Evolutionary conservation across 1,139 yeast genomes (phyloP), one percentile per base, ranked within the genome.

Genomic region (Candida tunisiensis): DNA sequence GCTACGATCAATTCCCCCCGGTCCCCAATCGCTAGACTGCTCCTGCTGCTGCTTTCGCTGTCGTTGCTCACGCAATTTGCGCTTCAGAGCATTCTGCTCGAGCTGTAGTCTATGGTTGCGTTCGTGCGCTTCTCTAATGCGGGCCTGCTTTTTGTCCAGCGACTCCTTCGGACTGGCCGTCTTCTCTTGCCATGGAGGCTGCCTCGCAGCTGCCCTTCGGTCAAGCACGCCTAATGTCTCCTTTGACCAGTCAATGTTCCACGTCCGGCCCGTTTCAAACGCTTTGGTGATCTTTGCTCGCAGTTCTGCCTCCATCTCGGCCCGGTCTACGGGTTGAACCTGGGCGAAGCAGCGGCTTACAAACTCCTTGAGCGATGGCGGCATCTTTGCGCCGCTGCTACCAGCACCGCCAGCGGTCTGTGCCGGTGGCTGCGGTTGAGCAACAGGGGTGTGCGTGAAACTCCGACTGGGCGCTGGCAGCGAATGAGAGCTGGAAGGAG

Each of bases 211-310:
- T n/a, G n/a, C n/a, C n/a, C n/a, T n/a, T n/a, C n/a, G n/a, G n/a
- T 40, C 41, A 21, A 74, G 42, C 2, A 69, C 45, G 0, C 88
- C 85, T 2, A 77, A 38, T 17, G 52, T 51, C 45, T 70, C 77
- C 7, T 34, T 40, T 7, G 43, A 45, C 92, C 92, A 78, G 39
- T 74, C 66, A 35, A 70, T 73, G 1, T 49, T 41, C 57, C 65
- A 60, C 3, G 75, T 44, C 23, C 57, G 57, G 10, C 57, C 53
- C 23, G 55, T 48, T 3, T 49, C 50, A 25, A 65, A 59, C 0
- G 85, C 83, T 30, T 45, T 40, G 28, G 67, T 59, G 16, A 72
- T 59, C 19, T 68, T 44, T 13, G 46, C 41, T 35, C 61, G 69
- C 24, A 71, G 47, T 40, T 69, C 68, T 4, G 38, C 31, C 34